Base-by-base conservation (phyloP, 495 filamentous ascomycete genomes). In the Penicillium riverlandense region DNA sequence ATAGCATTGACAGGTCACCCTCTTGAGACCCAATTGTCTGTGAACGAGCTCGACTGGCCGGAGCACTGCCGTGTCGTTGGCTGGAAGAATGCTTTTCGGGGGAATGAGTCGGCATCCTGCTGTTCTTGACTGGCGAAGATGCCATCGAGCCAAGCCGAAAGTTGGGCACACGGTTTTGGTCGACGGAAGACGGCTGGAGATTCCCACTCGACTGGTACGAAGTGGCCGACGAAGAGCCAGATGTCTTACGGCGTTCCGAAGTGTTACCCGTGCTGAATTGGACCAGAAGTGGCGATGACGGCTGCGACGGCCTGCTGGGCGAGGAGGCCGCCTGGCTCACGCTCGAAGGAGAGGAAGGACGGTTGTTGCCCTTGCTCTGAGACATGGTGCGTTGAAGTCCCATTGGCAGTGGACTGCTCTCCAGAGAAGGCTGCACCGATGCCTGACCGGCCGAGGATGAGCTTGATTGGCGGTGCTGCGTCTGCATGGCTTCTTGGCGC, bases 1-100 rank as follows among this genome's bases (percentile, higher is more conserved):
- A 41, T 8, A 66, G 45, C 8, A 59, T 59, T 9, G 61, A 60
- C 38, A 59, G 13, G 69, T 91, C 94, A 6, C 85, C 84, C 63
- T 97, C 92, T 57, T 95, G 85, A 13, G 92, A 97, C 7, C 92
- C 92, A 43, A 96, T 86, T 2, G 92, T 98, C 50, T 95, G 79
- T 16, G 92, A 97, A 41, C 92, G 76, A 28, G 88, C 81, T 44
- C 92, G 80, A 33, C 77, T 72, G 16, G 72, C 68, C 7, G 76
- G 63, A 5, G 54, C 54, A 45, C 70, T 69, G 29, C 72, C 71
- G 38, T 71, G 64, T n/a, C 69, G 59, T 30, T 69, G 66, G 12
- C 58, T 62, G 1, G 65, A 58, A 10, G 60, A 52, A 31, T 60
- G 59, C 40, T 77, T 80, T 13, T 77, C 72, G 6, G 77, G 74